Evolutionary conservation across 129 eudicot genomes (phyloP).

Genomic region (Lonicera japonica): DNA sequence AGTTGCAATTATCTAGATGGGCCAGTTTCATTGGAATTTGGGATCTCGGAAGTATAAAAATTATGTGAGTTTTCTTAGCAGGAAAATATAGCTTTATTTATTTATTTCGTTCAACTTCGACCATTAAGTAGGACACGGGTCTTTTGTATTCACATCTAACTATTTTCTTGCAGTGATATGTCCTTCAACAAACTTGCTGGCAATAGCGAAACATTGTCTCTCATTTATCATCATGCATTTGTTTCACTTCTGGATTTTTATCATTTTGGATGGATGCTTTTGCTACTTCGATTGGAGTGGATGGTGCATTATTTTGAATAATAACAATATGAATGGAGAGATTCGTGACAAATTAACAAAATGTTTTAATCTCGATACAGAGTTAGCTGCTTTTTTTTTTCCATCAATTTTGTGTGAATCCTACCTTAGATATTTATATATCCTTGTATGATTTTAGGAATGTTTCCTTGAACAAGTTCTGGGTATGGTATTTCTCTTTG

Average conservation of each 20-base stretch:
- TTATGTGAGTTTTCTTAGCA: no score
- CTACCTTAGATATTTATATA: no score
- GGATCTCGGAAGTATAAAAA: constrained; percentile 75
- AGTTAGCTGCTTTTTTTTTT: constrained; percentile 16
- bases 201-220: constrained; percentile 64
- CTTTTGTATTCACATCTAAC: no score
- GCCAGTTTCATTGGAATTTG: constrained; percentile 67
- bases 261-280: background rate
- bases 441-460: no score
- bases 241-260: background rate
- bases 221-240: constrained; percentile 6
- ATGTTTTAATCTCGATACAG: constrained; percentile 59
- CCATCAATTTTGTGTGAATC: no score
- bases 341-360: constrained; percentile 63
- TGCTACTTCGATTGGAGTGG: constrained; percentile 1
- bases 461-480: no score
- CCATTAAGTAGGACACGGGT: no score
- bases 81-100: no score
- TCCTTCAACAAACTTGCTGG: constrained; percentile 58
- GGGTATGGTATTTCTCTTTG: no score
- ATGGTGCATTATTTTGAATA: constrained; percentile 52
- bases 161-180: constrained; percentile 81
- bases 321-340: constrained; percentile 54
- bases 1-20: constrained; percentile 77
- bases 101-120: no score